Evolutionary conservation across 1,284 basidiomycete species (phyloP), one percentile per base, ranked within the genome.

Genomic region (Ceratobasidium papillatum): DNA sequence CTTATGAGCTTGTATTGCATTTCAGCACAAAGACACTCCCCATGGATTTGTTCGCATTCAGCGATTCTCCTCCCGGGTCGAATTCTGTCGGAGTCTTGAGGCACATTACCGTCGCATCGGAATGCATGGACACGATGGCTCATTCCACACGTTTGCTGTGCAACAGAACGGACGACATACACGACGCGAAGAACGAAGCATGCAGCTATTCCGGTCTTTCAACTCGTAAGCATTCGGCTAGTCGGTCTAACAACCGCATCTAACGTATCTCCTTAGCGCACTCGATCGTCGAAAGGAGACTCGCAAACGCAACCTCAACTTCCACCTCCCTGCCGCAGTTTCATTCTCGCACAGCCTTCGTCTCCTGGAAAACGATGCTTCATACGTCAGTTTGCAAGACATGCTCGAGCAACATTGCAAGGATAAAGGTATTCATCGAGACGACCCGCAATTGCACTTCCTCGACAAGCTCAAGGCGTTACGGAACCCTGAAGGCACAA

Each of bases 341-440:
- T 93, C 95, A 0, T 92, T 96, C 77, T 93, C 93, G 59, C 92
- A 94, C 0, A 90, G 86, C 77, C 87, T 98, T 49, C 92, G 98
- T 49, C 85, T 99, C 52, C 88, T 98, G 74, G 94, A 98, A 81
- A 94, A 92, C 77, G 96, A 99, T 82, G 88, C 92, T 0, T 96
- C 96, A 0, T 96, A 98, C 79, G 88, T 97, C 78, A 92, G 91
- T 25, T 84, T 99, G 75, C 94, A 95, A 77, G 98, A 99, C 79
- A 93, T 99, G 74, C 96, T 94, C 82, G 98, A 99, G 81, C 88
- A 92, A 52, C 92, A 95, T 81, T 97, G 95, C 81, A 88, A 91
- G 77, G 87, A 89, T 75, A 85, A 85, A 61, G 91, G 94, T 17
- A 89, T 97, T 77, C 88, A 90, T 8, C 89, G 93, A 79, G 98